These are phyloP conservation scores for Hortiboletus flavorubellus DNA, from an alignment of 768 basidiomycete species.

Conservation along the genomic window DNA sequence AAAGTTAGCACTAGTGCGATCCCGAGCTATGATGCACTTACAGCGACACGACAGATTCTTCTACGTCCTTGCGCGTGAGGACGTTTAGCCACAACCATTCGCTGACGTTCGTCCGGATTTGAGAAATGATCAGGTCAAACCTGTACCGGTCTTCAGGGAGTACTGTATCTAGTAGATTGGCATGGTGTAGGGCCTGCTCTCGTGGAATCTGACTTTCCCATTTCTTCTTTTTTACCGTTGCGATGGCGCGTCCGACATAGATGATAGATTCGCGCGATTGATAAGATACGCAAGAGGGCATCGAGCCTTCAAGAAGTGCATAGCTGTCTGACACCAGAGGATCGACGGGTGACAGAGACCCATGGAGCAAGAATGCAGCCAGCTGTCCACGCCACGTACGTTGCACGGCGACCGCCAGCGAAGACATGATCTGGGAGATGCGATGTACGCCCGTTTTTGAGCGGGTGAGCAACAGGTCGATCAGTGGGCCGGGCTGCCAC, in stretches of 20 bases:
- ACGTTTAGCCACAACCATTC: slow-evolving; percentile 96
- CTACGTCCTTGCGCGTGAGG: slow-evolving; percentile 76
- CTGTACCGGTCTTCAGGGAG: slow-evolving; percentile 72
- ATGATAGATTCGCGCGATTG: slow-evolving; percentile 77
- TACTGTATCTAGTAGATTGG: slow-evolving; percentile 58
- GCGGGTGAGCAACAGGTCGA: slow-evolving; percentile 71
- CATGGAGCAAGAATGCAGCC: slow-evolving; percentile 79
- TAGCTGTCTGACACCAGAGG: slow-evolving; percentile 64
- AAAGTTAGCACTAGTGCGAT: slow-evolving; percentile 5
- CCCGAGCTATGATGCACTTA: slow-evolving; percentile 37
- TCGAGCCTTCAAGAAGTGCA: slow-evolving; percentile 56
- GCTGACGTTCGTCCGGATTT: slow-evolving; percentile 77
- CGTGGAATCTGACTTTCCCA: slow-evolving; percentile 78
- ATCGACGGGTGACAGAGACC: slow-evolving; percentile 57
- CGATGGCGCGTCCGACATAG: slow-evolving; percentile 85
- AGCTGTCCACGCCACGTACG: slow-evolving; percentile 82
- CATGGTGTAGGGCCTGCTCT: slow-evolving; percentile 61
- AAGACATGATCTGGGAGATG: slow-evolving; percentile 66
- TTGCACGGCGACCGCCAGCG: slow-evolving; percentile 72
- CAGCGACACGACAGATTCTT: slow-evolving; percentile 83
- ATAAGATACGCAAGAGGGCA: slow-evolving; percentile 72
- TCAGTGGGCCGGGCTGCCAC: slow-evolving; percentile 71
- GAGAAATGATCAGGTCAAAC: slow-evolving; percentile 70
- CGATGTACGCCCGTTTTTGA: slow-evolving; percentile 78
- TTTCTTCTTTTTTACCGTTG: slow-evolving; percentile 75